Evolutionary conservation across 345 rosid genomes (phyloP).

Genomic region (Acer campestre): DNA sequence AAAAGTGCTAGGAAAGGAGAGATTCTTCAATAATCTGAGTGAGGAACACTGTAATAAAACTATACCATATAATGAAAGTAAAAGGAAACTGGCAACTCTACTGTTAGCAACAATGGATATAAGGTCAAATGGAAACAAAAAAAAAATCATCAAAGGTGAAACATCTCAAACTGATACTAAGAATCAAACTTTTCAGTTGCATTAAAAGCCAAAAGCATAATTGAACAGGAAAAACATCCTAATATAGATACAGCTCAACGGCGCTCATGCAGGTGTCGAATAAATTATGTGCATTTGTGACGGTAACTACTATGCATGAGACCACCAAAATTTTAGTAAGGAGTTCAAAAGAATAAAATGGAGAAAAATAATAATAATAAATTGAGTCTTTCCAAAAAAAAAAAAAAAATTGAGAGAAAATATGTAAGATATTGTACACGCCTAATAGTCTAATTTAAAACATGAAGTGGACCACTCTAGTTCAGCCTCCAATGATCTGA

Average conservation of each 20-base stretch:
- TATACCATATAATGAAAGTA: not conserved
- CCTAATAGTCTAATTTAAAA: not conserved
- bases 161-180: not conserved
- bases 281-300: not conserved
- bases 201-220: not conserved
- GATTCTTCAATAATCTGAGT: not conserved
- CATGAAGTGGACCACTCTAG: not conserved
- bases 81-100: not conserved
- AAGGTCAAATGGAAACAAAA: not conserved
- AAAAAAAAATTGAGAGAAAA: no score
- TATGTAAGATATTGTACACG: not conserved
- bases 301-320: not conserved
- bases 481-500: not conserved
- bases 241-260: not conserved
- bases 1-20: not conserved
- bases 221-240: not conserved
- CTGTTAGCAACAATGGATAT: not conserved
- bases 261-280: not conserved
- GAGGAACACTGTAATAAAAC: not conserved
- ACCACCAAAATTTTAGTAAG: not conserved
- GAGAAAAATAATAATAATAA: not conserved
- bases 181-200: not conserved
- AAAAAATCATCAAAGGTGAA: not conserved
- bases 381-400: not conserved
- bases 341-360: not conserved